These are phyloP conservation scores for Phytophthora sp. DNA, from an alignment of 352 stramenopile species.

Conservation along the genomic window DNA sequence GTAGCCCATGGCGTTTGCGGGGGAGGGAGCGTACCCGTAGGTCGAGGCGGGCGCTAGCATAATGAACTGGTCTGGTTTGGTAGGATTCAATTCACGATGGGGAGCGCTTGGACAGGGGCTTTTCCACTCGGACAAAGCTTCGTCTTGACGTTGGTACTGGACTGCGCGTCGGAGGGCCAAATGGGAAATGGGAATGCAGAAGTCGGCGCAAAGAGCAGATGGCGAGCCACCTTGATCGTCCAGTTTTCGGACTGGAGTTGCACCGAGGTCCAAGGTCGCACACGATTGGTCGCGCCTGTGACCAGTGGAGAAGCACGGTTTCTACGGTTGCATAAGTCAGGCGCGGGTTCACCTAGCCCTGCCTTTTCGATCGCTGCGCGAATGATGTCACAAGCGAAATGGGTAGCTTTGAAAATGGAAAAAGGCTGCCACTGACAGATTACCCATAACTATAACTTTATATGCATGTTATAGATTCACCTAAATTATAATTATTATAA, in stretches of 20 bases:
- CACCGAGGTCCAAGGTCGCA: neutral
- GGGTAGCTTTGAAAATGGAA: too few relatives aligned
- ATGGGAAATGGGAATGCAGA: constrained; percentile 46
- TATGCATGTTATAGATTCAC: too few relatives aligned
- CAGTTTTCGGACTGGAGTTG: constrained; percentile 13
- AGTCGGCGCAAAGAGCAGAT: constrained; percentile 20
- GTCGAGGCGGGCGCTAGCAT: constrained; percentile 51
- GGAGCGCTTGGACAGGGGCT: constrained; percentile 7
- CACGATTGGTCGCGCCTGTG: constrained; percentile 10
- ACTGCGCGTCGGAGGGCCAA: constrained; percentile 19
- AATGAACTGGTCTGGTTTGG: constrained; percentile 1
- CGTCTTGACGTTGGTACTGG: constrained; percentile 4
- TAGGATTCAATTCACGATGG: constrained; percentile 8
- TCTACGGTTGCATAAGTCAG: constrained; percentile 21
- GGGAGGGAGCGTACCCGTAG: constrained; percentile 55
- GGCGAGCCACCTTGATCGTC: constrained; percentile 7
- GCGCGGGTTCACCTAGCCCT: constrained; percentile 10
- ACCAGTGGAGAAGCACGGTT: constrained; percentile 22
- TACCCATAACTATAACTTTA: too few relatives aligned
- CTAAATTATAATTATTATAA: too few relatives aligned
- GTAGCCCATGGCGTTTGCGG: constrained; percentile 40
- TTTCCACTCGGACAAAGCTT: neutral
- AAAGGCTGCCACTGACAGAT: too few relatives aligned
- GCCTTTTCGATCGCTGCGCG: neutral
- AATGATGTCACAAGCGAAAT: too few relatives aligned